These are phyloP conservation scores for Starmerella riodocensis DNA, from an alignment of 805 yeast species.

Conservation along the genomic window DNA sequence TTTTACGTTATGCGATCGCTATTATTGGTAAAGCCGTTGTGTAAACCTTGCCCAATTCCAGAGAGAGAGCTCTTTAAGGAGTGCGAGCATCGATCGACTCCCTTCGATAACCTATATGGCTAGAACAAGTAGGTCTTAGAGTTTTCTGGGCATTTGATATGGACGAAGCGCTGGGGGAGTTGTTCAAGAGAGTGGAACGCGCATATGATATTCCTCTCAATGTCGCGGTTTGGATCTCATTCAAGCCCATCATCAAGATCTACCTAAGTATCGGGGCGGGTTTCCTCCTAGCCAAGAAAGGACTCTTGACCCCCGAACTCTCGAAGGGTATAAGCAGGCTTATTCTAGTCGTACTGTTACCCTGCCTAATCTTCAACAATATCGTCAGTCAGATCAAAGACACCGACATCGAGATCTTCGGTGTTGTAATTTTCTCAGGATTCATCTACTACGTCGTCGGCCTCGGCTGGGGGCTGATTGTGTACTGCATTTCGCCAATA, in stretches of 20 bases:
- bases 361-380: constrained; percentile 63
- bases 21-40: too few species aligned
- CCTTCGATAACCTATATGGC: too few species aligned
- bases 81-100: background rate
- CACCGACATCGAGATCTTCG: constrained; percentile 56
- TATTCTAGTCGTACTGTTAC: constrained; percentile 55
- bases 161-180: background rate
- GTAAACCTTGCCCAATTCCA: too few species aligned
- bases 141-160: background rate
- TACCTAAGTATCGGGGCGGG: constrained; percentile 61
- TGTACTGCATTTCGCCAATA: constrained; percentile 39
- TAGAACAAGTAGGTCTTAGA: background rate
- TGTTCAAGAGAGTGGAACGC: constrained; percentile 4
- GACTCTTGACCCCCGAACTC: constrained; percentile 36
- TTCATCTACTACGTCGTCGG: constrained; percentile 37
- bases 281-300: constrained; percentile 45
- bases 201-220: constrained; percentile 16
- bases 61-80: too few species aligned
- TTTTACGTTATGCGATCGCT: too few species aligned
- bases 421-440: constrained; percentile 44
- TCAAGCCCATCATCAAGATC: constrained; percentile 77
- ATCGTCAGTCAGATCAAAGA: constrained; percentile 54
- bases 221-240: constrained; percentile 58
- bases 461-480: constrained; percentile 30
- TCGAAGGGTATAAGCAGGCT: constrained; percentile 47